Base-by-base conservation (phyloP, 2,329 filamentous ascomycete genomes). In the Hymenotorrendiella dingleyae region DNA sequence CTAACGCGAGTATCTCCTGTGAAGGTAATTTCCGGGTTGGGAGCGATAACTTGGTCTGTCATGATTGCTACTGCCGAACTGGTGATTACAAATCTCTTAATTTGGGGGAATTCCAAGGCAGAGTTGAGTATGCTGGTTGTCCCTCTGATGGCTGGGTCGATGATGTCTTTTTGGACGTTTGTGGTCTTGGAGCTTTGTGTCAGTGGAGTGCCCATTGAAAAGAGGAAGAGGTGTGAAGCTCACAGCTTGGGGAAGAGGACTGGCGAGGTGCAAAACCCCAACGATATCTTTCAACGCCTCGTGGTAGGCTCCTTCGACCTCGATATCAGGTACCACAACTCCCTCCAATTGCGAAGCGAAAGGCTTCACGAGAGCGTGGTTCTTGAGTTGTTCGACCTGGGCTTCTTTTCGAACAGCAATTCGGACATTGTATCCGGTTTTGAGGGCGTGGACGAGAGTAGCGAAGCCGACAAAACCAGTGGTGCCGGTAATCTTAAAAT, bases 381-480 rank as follows among this genome's bases (percentile, higher is more conserved):
- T 34, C 23, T 42, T 46, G n/a, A 46, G 17, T 14, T 16, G 12
- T 17, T 41, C 29, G 12, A 37, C 37, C 16, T 36, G 27, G 6
- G 12, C 36, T 34, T 41, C 47, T n/a, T 36, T 38, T 17, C 43
- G 49, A 20, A 52, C 37, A 14, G 46, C 35, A 9, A 44, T 35
- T 10, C 49, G 46, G 14, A 45, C 41, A 21, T 21, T 37, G 26
- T 42, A 49, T 16, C 43, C 47, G 11, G 43, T 21, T 40, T 45
- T 21, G 28, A 49, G 43, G 14, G 47, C 40, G 12, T 43, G 26
- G 9, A 39, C 17, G 16, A 52, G 41, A 34, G 41, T 38, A 12
- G 36, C 36, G 23, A 52, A 52, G 3, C 49, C 49, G n/a, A 52
- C 29, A 26, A 50, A 47, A 14, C 49, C 49, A 14, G 49, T 47